phyloP scores from a whole-genome alignment of 495 filamentous ascomycete species.

The Tuber brumale region DNA sequence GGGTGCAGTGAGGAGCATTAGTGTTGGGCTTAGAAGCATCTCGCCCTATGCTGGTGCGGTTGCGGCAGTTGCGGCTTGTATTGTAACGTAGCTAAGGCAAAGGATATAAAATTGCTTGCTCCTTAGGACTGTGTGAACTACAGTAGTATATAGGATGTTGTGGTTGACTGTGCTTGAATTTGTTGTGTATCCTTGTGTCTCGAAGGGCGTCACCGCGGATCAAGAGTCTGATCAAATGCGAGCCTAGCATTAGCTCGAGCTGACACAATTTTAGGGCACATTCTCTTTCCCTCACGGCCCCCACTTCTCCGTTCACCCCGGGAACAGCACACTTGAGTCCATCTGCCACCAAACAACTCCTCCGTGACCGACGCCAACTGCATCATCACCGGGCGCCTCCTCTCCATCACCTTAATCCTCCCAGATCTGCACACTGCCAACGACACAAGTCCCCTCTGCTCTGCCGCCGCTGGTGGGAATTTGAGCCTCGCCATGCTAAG shows the following conservation, averaged over 20 bases:
- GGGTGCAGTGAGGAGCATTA: neutral
- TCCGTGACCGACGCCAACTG: too few relatives aligned
- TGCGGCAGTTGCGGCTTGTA: neutral
- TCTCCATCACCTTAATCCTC: too few relatives aligned
- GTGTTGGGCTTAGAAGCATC: neutral
- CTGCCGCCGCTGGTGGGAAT: slow-evolving; percentile 11
- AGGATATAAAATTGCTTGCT: neutral
- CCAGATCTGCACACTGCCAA: too few relatives aligned
- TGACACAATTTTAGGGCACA: neutral
- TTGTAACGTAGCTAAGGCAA: neutral
- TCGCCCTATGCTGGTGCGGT: slow-evolving; percentile 7
- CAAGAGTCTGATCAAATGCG: neutral
- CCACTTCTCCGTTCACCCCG: too few relatives aligned
- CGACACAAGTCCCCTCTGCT: too few relatives aligned
- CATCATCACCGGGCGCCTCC: too few relatives aligned
- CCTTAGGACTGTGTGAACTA: neutral
- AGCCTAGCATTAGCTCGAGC: neutral
- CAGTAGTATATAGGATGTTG: neutral
- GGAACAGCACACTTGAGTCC: too few relatives aligned
- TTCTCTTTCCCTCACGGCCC: neutral
- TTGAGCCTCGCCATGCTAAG: slow-evolving; percentile 48
- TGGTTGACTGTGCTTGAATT: neutral
- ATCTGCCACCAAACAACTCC: too few relatives aligned
- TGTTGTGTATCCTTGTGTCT: too few relatives aligned
- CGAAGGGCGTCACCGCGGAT: neutral